A percentile compares a stretch with the other conserved stretches of the same genome.
These are phyloP conservation scores for Penicillium freii DNA, from an alignment of 2,329 filamentous ascomycete species.

Conservation along the genomic window DNA sequence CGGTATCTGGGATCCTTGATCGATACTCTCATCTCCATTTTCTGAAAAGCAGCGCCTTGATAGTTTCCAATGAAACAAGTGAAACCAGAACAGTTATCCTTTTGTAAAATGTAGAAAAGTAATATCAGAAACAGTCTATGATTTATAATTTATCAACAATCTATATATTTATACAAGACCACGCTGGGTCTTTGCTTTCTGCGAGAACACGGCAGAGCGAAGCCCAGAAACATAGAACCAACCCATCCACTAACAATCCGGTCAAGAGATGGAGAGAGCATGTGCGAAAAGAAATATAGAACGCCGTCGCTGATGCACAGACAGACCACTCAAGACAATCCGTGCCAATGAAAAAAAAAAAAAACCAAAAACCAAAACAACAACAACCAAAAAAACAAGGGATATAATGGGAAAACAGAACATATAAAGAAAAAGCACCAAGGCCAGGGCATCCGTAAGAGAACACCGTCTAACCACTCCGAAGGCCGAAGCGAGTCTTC, in stretches of 20 bases:
- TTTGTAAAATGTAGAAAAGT: not conserved
- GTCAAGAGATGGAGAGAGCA: not conserved
- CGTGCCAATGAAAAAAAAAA: slow-evolving; percentile 12
- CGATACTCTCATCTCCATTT: slow-evolving; percentile 17
- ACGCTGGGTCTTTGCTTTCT: not conserved
- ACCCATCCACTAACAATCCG: not conserved
- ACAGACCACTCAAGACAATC: slow-evolving; percentile 22
- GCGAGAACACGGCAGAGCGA: not conserved
- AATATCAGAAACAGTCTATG: not conserved
- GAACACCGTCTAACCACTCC: slow-evolving; percentile 3
- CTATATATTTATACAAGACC: slow-evolving; percentile 20
- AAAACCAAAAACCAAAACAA: not conserved
- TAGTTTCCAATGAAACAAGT: slow-evolving; percentile 28
- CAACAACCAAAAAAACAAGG: not conserved
- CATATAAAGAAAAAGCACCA: not conserved
- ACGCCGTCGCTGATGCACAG: slow-evolving; percentile 34
- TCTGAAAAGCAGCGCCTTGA: slow-evolving; percentile 22
- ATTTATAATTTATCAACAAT: slow-evolving; percentile 12
- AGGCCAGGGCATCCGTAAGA: not conserved
- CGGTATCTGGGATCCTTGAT: slow-evolving; percentile 26
- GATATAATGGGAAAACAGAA: slow-evolving; percentile 16
- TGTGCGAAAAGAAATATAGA: slow-evolving; percentile 13
- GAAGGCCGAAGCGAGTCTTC: slow-evolving; percentile 51
- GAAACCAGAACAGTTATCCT: slow-evolving; percentile 14
- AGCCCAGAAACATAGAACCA: not conserved